A percentile compares a stretch with the other conserved stretches of the same genome.
Evolutionary conservation across 345 rosid species (phyloP).

Genomic region (Eucalyptus leucophloia): DNA sequence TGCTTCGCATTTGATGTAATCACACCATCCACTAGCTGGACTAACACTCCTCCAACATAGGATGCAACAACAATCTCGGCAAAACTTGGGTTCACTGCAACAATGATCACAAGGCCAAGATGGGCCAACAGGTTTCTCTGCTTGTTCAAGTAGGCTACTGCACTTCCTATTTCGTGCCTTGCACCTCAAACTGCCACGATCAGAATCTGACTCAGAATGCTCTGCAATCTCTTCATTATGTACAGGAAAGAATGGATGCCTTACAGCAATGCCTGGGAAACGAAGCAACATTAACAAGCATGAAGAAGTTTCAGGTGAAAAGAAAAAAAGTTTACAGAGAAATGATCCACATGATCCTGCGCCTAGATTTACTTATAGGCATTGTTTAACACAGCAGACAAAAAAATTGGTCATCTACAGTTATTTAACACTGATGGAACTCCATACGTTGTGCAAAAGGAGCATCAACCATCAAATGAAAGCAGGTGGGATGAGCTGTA

Average conservation of each 20-base stretch:
- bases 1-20: constrained; percentile 68
- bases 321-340: not conserved
- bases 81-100: constrained; percentile 61
- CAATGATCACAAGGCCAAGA: constrained; percentile 73
- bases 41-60: constrained; percentile 54
- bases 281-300: not conserved
- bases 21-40: constrained; percentile 42
- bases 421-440: not conserved
- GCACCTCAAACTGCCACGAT: constrained; percentile 3
- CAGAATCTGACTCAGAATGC: constrained; percentile 8
- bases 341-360: not conserved
- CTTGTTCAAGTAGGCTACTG: constrained; percentile 18
- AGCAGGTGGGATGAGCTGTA: not conserved
- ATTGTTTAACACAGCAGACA: not conserved
- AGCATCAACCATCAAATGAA: not conserved
- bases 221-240: constrained; percentile 18
- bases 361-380: not conserved
- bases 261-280: constrained; percentile 10
- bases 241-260: not conserved
- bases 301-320: not conserved
- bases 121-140: constrained; percentile 8
- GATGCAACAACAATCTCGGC: constrained; percentile 79
- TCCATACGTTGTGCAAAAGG: not conserved
- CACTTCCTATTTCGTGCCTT: constrained; percentile 47
- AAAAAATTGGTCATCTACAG: not conserved